Conservation (phyloP, 2,329 filamentous ascomycete genomes). For the Ciborinia camelliae region DNA sequence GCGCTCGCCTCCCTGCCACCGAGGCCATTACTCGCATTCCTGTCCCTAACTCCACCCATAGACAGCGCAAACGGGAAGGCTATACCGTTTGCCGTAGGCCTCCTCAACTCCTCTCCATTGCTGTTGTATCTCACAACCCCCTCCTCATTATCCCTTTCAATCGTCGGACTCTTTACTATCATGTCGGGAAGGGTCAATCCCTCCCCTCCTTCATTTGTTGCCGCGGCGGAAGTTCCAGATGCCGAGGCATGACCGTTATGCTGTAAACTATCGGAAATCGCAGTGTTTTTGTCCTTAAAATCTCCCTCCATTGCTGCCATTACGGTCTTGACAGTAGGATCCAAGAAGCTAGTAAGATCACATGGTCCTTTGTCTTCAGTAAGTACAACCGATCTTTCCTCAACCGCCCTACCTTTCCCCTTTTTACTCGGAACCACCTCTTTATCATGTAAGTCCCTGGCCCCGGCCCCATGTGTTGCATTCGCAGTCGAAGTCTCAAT, state of each 20-base stretch:
- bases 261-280: background rate
- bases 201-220: background rate
- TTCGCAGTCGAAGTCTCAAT: conserved; percentile 38
- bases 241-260: background rate
- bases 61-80: conserved; percentile 5
- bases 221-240: background rate
- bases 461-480: conserved; percentile 44
- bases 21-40: background rate
- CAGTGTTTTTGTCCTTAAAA: background rate
- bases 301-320: too few species aligned
- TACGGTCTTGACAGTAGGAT: too few species aligned
- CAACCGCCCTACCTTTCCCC: conserved; percentile 34
- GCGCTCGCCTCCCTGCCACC: background rate
- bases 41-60: conserved; percentile 6
- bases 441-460: conserved; percentile 33
- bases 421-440: too few species aligned
- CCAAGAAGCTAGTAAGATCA: too few species aligned
- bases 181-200: background rate
- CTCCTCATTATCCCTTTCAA: background rate
- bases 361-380: too few species aligned
- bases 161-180: background rate
- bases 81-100: conserved; percentile 1
- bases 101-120: conserved; percentile 6
- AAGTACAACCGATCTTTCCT: background rate
- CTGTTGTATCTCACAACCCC: background rate